Conservation (phyloP, 2,329 filamentous ascomycete genomes). For the Apiospora pterosperma region DNA sequence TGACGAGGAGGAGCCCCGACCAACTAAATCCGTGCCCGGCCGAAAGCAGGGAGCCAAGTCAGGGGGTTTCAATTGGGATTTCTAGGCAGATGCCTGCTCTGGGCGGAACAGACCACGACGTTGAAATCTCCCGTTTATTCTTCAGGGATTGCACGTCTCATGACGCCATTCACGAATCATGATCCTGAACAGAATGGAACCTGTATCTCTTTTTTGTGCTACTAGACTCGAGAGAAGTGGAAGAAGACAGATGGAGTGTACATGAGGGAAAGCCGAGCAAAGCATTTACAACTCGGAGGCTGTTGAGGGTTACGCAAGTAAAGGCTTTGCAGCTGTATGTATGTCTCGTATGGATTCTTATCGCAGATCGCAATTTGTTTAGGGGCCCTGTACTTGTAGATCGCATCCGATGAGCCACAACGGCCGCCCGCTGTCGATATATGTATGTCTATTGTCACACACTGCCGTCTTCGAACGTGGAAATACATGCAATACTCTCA, state of each 20-base stretch:
- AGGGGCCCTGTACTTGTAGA: background rate
- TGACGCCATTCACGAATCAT: background rate
- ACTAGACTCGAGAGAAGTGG: background rate
- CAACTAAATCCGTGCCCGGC: slow-evolving; percentile 33
- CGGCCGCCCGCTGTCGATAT: background rate
- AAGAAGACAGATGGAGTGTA: background rate
- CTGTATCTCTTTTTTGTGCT: background rate
- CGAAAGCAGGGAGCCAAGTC: slow-evolving; percentile 23
- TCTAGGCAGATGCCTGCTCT: slow-evolving; percentile 16
- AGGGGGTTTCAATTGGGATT: slow-evolving; percentile 30
- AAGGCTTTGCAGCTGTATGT: background rate
- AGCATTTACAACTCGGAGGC: background rate
- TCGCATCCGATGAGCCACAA: background rate
- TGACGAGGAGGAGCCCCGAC: slow-evolving; percentile 40
- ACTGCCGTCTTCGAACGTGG: background rate
- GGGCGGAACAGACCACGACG: slow-evolving; percentile 15
- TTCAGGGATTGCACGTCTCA: background rate
- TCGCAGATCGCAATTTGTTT: background rate
- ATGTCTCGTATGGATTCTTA: too few relatives aligned
- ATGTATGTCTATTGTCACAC: background rate
- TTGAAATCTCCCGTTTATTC: background rate
- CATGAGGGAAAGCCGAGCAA: background rate
- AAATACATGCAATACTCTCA: background rate
- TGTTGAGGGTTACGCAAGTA: background rate
- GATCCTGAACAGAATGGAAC: background rate